Base-by-base conservation (phyloP, 177 flowering plant genomes). In the Vitis hybrid region DNA sequence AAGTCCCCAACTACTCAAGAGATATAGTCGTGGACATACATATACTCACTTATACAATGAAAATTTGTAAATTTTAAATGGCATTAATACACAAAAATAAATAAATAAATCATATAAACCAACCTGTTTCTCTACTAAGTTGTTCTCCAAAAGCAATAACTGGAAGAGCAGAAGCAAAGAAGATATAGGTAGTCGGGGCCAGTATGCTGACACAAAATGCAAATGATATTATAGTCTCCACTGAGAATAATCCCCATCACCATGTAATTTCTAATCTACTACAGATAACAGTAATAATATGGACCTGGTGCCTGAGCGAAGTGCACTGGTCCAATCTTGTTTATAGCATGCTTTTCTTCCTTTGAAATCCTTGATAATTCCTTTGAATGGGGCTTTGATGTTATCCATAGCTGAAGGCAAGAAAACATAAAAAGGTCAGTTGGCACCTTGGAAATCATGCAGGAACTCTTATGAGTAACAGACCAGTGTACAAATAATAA, bases 131-230 rank as follows among this genome's bases (percentile, higher is more conserved):
- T 74, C 77, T 78, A 60, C 76, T 82, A 55, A 89, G 65, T 63
- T 89, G 94, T 72, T 86, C 91, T 13, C 94, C 91, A 68, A 89
- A 89, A 8, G 91, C 91, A 70, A 89, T 86, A 45, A 87, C 94
- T 3, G 94, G 94, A 71, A 89, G 87, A 21, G 94, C 88, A 62
- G 94, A 89, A 26, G 91, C 90, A 76, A 89, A 89, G 81, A 89
- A 89, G 51, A 88, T 81, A 55, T 85, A 89, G 0, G 82, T 67
- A 1, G 86, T 86, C 39, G 91, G 94, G 61, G 94, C 94, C 79
- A 89, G 79, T 58, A 89, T 85, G 80, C 91, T 89, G 73, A 49
- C 3, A 70, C 19, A 64, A 6, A 56, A n/a, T 48, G 13, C 13
- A 23, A 32, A 72, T 55, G 11, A 32, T 51, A 19, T 70, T 10